Percentiles rank a stretch among this genome's conserved stretches.
Conservation (phyloP, 2,329 filamentous ascomycete genomes). For the Ophiostoma sp. region DNA sequence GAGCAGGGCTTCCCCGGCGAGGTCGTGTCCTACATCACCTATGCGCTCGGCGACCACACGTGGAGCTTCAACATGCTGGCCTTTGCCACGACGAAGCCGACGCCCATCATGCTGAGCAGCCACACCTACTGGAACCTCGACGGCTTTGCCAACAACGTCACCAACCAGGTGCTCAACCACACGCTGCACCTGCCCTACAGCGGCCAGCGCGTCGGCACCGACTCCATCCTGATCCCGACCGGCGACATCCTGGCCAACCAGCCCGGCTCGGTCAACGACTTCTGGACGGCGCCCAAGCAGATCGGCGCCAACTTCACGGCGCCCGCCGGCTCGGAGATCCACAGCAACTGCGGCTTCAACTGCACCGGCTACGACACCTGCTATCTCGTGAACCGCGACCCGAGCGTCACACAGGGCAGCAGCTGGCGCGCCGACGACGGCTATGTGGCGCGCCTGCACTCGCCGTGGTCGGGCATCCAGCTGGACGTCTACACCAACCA, state of each 20-base stretch:
- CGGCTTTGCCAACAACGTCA: conserved; percentile 68
- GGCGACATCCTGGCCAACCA: conserved; percentile 68
- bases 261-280: conserved; percentile 65
- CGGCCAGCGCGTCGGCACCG: conserved; percentile 61
- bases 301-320: conserved; percentile 63
- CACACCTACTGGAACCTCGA: conserved; percentile 81
- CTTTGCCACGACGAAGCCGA: conserved; percentile 64
- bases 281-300: conserved; percentile 76
- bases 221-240: conserved; percentile 68
- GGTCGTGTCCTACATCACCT: conserved; percentile 68
- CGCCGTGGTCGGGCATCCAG: conserved; percentile 73
- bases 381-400: conserved; percentile 60
- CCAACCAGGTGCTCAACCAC: conserved; percentile 61
- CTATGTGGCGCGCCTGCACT: conserved; percentile 62
- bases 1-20: conserved; percentile 74
- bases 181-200: conserved; percentile 68
- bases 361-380: conserved; percentile 80
- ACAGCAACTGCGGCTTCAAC: conserved; percentile 70
- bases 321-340: conserved; percentile 45
- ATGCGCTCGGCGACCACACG: conserved; percentile 58
- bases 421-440: conserved; percentile 56
- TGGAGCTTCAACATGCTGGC: conserved; percentile 73
- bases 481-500: conserved; percentile 79
- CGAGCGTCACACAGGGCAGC: conserved; percentile 32
- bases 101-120: conserved; percentile 73